Base-by-base conservation (phyloP, 2,329 filamentous ascomycete species). In the Aspergillus costaricaensis region DNA sequence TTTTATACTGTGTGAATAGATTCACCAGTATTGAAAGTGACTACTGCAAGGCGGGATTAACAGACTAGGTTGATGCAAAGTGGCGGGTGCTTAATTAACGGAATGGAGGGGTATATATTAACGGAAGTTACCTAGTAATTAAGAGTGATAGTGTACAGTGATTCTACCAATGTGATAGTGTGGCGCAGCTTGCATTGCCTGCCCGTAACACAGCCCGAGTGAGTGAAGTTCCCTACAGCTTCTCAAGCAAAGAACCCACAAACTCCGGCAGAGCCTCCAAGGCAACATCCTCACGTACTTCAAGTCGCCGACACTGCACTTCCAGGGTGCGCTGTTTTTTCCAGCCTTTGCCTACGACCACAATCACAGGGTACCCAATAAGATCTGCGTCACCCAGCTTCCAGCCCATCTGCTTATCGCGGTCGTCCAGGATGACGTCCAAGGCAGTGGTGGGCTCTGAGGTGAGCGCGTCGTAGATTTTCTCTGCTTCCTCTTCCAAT, bases 311-410 rank as follows among this genome's bases (percentile, higher is more conserved):
- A 76, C 91, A 94, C 71, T 96, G 91, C 30, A 96, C 85, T 74
- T 96, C 92, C 39, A 90, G 85, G n/a, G 79, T 74, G 48, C 80
- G 79, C 1, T 81, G 77, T 32, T 76, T 74, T 39, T 83, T 77
- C 88, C 90, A 96, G 3, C 80, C 80, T 63, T 85, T 88, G 0
- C 94, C 94, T 32, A 98, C 75, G 2, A 97, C 83, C 12, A 97
- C 81, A 8, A 94, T 82, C 12, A 98, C 82, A 0, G 94, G 94
- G 73, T 96, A 96, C 3, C 95, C 95, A 57, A 94, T 86, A 60
- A 95, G 74, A 74, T 98, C 93, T 1, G 94, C 95, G 77, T 99
- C 95, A 39, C 86, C 87, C 71, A 98, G 80, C 75, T 96, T 98
- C 91, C 91, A 96, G 3, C 86, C 85, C 62, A 97, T 81, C 1